Conservation (phyloP, 768 basidiomycete genomes). For the Amylocystis lapponica region DNA sequence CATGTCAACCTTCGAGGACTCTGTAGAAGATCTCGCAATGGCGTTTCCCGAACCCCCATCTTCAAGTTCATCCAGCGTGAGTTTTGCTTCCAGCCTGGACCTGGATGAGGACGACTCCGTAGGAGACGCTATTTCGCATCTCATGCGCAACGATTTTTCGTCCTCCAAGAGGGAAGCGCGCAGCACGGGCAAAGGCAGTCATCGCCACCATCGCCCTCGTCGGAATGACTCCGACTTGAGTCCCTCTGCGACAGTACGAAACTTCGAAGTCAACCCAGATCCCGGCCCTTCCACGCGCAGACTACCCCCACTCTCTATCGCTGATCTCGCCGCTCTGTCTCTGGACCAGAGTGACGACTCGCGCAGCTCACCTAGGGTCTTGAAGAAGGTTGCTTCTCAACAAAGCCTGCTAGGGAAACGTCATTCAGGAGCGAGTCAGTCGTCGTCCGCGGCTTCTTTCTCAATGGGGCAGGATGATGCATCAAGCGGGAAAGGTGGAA, state of each 20-base stretch:
- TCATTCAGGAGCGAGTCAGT: slow-evolving; percentile 23
- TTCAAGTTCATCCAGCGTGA: slow-evolving; percentile 20
- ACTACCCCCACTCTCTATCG: slow-evolving; percentile 4
- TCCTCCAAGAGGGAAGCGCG: neutral
- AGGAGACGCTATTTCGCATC: slow-evolving; percentile 14
- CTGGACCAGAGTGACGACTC: neutral
- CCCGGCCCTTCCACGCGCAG: slow-evolving; percentile 2
- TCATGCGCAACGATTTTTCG: slow-evolving; percentile 14
- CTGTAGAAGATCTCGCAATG: slow-evolving; percentile 12
- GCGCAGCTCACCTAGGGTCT: slow-evolving; percentile 4
- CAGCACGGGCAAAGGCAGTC: neutral
- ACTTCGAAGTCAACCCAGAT: neutral
- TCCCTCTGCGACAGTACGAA: slow-evolving; percentile 6
- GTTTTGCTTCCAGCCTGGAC: slow-evolving; percentile 20
- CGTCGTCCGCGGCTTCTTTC: slow-evolving; percentile 22
- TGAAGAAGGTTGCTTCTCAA: slow-evolving; percentile 36
- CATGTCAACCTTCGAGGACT: slow-evolving; percentile 8
- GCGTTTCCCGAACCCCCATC: slow-evolving; percentile 18
- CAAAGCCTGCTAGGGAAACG: slow-evolving; percentile 36
- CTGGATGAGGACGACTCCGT: slow-evolving; percentile 6
- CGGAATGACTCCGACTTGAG: slow-evolving; percentile 4
- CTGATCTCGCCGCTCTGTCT: neutral
- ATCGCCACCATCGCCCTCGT: neutral
- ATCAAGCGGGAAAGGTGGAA: neutral
- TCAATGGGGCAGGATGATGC: slow-evolving; percentile 13